Base-by-base conservation (phyloP, 2,329 filamentous ascomycete species). In the Ophiostoma pallidulum region DNA sequence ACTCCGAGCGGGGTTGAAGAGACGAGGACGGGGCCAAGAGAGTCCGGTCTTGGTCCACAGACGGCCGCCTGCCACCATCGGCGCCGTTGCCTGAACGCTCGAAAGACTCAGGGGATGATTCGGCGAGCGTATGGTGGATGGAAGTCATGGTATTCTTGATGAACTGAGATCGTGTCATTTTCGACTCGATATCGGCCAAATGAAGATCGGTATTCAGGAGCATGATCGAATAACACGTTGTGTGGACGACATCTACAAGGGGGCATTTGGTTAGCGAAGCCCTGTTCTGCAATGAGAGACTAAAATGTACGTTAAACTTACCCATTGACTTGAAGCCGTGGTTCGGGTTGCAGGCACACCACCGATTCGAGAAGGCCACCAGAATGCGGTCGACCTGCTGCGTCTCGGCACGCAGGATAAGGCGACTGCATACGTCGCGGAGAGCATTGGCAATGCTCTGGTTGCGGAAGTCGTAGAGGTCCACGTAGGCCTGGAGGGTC, bases 301-400 rank as follows among this genome's bases (percentile, higher is more conserved):
- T 16, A 41, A 19, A 13, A 29, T n/a, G n/a, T n/a, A n/a, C n/a
- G n/a, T n/a, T n/a, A 45, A 20, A 64, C 80, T 67, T 72, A 90
- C 86, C 87, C 56, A 74, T 79, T 47, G 84, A 80, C 65, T 92
- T 96, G 73, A 97, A 98, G 13, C 91, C 90, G 64, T 98, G 89
- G 37, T 82, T 84, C 1, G 86, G 79, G 61, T 98, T 98, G 71
- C 90, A 96, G 56, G 86, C 78, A 62, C 88, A 95, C 92, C 92
- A 98, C 52, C 91, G 75, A 54, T 80, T 81, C 3, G 92, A 87
- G 58, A 97, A 91, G 18, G 86, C 84, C 58, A 94, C 86, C 53
- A 98, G 69, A 50, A 98, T 91, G 29, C 92, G 84, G 62, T 98
- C 92, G 18, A 98, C 87, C 64, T 98, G 91, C 65, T 98, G 92